A percentile compares a stretch with the other conserved stretches of the same genome.
These are phyloP conservation scores for Cyberlindnera maclurae DNA, from an alignment of 805 yeast species.

Conservation along the genomic window DNA sequence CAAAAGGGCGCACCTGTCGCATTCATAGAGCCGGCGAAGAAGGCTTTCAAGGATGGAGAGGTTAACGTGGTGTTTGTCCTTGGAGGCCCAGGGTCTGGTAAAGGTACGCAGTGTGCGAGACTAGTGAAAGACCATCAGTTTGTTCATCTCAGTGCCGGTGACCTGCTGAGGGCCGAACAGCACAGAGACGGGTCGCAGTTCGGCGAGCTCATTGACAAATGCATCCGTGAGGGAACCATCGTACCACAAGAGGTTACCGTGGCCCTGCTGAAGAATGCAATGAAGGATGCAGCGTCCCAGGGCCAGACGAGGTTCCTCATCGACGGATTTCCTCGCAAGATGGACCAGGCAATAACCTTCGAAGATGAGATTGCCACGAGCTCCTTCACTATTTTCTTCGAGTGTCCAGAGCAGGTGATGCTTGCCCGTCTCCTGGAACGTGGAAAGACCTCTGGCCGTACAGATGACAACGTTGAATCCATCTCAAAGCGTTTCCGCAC, in stretches of 20 bases:
- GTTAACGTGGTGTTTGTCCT: slow-evolving; percentile 81
- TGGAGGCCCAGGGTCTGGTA: slow-evolving; percentile 98
- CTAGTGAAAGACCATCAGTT: slow-evolving; percentile 76
- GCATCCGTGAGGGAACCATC: slow-evolving; percentile 80
- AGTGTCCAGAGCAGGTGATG: slow-evolving; percentile 81
- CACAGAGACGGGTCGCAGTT: slow-evolving; percentile 70
- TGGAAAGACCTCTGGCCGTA: slow-evolving; percentile 91
- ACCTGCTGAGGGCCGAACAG: slow-evolving; percentile 89
- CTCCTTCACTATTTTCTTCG: slow-evolving; percentile 65
- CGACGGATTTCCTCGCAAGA: slow-evolving; percentile 96
- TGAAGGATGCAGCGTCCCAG: slow-evolving; percentile 41
- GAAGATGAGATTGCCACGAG: slow-evolving; percentile 73
- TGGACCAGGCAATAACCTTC: slow-evolving; percentile 96
- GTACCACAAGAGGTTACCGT: slow-evolving; percentile 92
- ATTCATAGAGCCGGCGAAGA: slow-evolving; percentile 31
- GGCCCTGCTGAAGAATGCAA: slow-evolving; percentile 75
- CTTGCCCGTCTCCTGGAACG: slow-evolving; percentile 76
- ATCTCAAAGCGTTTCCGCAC: slow-evolving; percentile 85
- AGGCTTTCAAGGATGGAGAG: slow-evolving; percentile 55
- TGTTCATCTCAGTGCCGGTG: slow-evolving; percentile 94
- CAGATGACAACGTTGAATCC: slow-evolving; percentile 88
- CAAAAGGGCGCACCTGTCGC: slow-evolving; percentile 38
- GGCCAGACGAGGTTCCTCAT: slow-evolving; percentile 62
- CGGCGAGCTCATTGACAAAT: slow-evolving; percentile 79
- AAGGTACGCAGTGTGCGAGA: slow-evolving; percentile 92